Percentiles rank a stretch among this genome's conserved stretches.
phyloP scores from a whole-genome alignment of 2,329 filamentous ascomycete genomes.

The Cryphonectria nitschkei region DNA sequence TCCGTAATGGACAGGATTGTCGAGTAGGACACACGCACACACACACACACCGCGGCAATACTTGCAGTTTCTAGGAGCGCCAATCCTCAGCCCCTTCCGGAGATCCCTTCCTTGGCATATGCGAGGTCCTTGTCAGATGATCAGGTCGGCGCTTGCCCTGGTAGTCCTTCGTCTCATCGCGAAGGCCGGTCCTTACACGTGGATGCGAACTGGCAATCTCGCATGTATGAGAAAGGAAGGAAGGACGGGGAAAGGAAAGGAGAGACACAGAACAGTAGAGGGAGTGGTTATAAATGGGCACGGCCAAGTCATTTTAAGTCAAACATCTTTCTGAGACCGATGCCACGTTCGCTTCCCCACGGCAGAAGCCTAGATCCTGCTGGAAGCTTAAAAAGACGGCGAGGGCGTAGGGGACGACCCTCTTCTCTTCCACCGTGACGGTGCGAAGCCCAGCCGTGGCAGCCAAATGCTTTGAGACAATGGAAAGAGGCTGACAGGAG shows the following conservation, averaged over 20 bases:
- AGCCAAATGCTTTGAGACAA: neutral
- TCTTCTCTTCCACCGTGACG: neutral
- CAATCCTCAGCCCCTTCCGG: slow-evolving; percentile 12
- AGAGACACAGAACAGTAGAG: neutral
- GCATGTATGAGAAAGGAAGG: neutral
- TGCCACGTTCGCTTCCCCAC: too few relatives aligned
- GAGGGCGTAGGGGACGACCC: neutral
- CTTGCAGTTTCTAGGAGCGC: slow-evolving; percentile 15
- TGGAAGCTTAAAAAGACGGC: neutral
- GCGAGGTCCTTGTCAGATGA: neutral
- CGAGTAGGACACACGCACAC: neutral
- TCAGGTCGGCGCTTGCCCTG: neutral
- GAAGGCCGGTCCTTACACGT: neutral
- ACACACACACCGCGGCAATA: neutral
- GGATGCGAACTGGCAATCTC: neutral
- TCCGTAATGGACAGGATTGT: neutral
- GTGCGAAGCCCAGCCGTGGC: neutral
- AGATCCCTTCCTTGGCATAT: neutral
- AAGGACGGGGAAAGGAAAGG: neutral
- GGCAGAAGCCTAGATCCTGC: neutral
- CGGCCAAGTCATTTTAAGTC: neutral
- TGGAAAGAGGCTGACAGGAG: neutral
- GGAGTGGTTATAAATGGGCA: neutral
- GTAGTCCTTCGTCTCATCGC: neutral
- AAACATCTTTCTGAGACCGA: neutral